Evolutionary conservation across 768 basidiomycete genomes (phyloP).

Genomic region (Ephemerocybe angulata): DNA sequence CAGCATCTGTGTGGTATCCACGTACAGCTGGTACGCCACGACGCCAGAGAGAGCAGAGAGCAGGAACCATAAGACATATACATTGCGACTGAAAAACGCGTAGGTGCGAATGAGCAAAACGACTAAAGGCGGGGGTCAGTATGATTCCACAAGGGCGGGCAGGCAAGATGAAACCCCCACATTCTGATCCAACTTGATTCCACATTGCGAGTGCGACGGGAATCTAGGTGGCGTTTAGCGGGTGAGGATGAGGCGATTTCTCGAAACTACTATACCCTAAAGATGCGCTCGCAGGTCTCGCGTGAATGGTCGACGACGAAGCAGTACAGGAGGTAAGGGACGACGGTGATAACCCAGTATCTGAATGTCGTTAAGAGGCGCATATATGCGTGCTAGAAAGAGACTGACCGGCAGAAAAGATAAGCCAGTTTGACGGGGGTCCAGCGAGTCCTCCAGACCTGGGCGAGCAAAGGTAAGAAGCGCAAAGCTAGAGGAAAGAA

Average conservation of each 20-base stretch:
- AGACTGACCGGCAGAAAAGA: conserved; percentile 73
- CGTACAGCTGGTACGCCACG: conserved; percentile 78
- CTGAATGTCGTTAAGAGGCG: conserved; percentile 33
- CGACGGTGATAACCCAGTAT: conserved; percentile 79
- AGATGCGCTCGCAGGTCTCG: conserved; percentile 66
- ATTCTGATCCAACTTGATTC: conserved; percentile 84
- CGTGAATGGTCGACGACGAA: conserved; percentile 67
- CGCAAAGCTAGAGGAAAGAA: conserved; percentile 13
- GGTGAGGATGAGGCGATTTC: conserved; percentile 5
- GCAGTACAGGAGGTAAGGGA: conserved; percentile 74
- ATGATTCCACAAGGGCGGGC: conserved; percentile 11
- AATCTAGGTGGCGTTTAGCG: conserved; percentile 40
- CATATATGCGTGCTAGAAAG: conserved; percentile 15
- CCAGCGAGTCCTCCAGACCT: conserved; percentile 85
- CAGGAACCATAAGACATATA: conserved; percentile 60
- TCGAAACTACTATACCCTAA: conserved; percentile 43
- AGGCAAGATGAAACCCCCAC: conserved; percentile 33
- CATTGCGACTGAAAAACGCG: conserved; percentile 80
- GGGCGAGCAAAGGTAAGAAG: conserved; percentile 18
- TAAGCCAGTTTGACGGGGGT: conserved; percentile 81
- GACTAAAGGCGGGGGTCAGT: conserved; percentile 37
- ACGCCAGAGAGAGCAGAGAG: conserved; percentile 67
- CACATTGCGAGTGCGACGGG: conserved; percentile 82
- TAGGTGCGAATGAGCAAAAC: conserved; percentile 82
- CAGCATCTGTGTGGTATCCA: conserved; percentile 74